Percentiles rank a stretch among this genome's conserved stretches.
phyloP scores from a whole-genome alignment of 2,329 filamentous ascomycete genomes.

The Parascedosporium putredinis region DNA sequence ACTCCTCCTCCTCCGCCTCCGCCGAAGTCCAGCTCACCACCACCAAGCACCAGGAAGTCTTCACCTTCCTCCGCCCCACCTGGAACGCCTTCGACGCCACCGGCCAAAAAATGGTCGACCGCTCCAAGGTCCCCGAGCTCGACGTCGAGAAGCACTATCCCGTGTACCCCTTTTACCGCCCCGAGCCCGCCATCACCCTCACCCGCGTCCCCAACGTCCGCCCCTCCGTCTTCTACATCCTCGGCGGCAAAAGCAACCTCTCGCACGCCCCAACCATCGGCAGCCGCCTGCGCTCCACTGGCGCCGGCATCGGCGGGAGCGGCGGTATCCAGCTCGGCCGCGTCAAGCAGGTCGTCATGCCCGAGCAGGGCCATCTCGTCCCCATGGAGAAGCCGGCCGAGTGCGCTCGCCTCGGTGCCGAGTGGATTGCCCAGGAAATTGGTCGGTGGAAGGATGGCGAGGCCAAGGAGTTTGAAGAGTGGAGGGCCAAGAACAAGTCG shows the following conservation, averaged over 20 bases:
- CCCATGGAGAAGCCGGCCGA: slow-evolving; percentile 66
- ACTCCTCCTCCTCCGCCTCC: slow-evolving; percentile 30
- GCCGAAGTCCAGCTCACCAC: slow-evolving; percentile 63
- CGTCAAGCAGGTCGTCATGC: slow-evolving; percentile 55
- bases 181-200: slow-evolving; percentile 50
- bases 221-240: slow-evolving; percentile 59
- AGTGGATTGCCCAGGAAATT: slow-evolving; percentile 49
- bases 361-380: slow-evolving; percentile 65
- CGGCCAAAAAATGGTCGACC: slow-evolving; percentile 28
- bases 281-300: slow-evolving; percentile 55
- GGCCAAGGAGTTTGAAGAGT: slow-evolving; percentile 45
- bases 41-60: slow-evolving; percentile 75
- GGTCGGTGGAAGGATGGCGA: slow-evolving; percentile 41
- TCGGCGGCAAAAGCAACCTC: slow-evolving; percentile 50
- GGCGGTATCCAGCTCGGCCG: slow-evolving; percentile 53
- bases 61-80: slow-evolving; percentile 60
- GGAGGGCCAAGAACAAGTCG: slow-evolving; percentile 39
- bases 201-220: slow-evolving; percentile 47
- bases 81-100: slow-evolving; percentile 31
- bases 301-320: slow-evolving; percentile 55
- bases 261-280: slow-evolving; percentile 37
- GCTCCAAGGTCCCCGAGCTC: slow-evolving; percentile 33
- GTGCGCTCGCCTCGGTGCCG: slow-evolving; percentile 50
- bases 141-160: slow-evolving; percentile 25
- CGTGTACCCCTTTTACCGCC: slow-evolving; percentile 48